phyloP scores from a whole-genome alignment of 2,329 filamentous ascomycete genomes.

The Fusarium albosuccineum region DNA sequence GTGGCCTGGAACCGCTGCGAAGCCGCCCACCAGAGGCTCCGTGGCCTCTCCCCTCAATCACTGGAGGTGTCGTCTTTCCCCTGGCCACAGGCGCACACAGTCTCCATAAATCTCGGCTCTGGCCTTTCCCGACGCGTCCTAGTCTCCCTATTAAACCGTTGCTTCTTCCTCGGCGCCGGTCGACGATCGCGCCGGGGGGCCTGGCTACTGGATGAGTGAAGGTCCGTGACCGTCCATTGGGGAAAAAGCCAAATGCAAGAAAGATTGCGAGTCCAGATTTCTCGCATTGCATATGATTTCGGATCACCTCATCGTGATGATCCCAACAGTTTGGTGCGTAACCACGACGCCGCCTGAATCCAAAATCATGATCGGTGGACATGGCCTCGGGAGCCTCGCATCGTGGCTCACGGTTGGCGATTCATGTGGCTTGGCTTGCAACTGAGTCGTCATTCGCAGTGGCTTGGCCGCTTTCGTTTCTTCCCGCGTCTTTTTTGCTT shows the following conservation, averaged over 20 bases:
- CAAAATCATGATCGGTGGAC: neutral
- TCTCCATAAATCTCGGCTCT: slow-evolving; percentile 7
- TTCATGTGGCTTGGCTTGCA: slow-evolving; percentile 6
- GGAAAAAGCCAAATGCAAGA: slow-evolving; percentile 1
- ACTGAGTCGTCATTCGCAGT: slow-evolving; percentile 9
- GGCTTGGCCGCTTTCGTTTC: slow-evolving; percentile 14
- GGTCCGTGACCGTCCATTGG: slow-evolving; percentile 13
- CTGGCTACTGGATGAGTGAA: neutral
- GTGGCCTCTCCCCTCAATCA: no score
- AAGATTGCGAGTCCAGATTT: slow-evolving; percentile 4
- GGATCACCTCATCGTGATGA: neutral
- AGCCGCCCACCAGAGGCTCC: neutral
- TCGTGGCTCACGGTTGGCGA: slow-evolving; percentile 5
- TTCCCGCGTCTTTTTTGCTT: slow-evolving; percentile 2
- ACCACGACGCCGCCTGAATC: neutral
- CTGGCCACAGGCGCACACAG: neutral
- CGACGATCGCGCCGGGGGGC: slow-evolving; percentile 7
- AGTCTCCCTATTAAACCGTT: slow-evolving; percentile 10
- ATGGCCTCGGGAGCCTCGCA: neutral
- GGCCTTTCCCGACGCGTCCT: slow-evolving; percentile 8
- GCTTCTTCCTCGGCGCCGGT: slow-evolving; percentile 7
- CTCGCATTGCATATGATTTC: neutral
- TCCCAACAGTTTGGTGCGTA: neutral
- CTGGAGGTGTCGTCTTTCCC: neutral
- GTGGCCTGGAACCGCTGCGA: neutral